Evolutionary conservation across 306 rosid species (phyloP), one percentile per base, ranked within the genome.

Genomic region (Abrus precatorius): DNA sequence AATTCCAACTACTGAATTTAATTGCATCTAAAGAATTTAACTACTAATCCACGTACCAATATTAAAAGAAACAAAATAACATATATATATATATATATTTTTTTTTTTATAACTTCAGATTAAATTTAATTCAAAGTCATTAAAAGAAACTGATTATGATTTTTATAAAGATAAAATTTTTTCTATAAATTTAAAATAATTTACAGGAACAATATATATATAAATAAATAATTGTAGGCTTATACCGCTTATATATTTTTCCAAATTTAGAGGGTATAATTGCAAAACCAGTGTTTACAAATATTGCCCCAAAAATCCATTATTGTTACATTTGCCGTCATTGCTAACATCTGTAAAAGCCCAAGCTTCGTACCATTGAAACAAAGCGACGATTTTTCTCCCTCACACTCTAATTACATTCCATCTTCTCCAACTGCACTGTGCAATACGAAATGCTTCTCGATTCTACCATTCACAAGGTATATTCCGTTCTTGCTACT

Each of bases 341-440:
- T 56, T 47, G 76, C 60, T 55, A 30, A 71, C 67, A 36, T 33
- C 8, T 45, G 77, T 64, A 7, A 70, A 75, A 45, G 6, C 48
- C 40, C 40, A 53, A 9, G 52, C 66, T 52, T 69, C n/a, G 38
- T 47, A 64, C 84, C 83, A 68, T 44, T 79, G 73, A 85, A 67
- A 64, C 69, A 69, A 85, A 67, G 43, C 44, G 77, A 80, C 80
- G 60, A 77, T 60, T 38, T 77, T 6, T 81, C 48, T 69, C 75
- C 62, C 86, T 54, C 80, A 81, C 73, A 20, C 76, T 78, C 78
- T 50, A 81, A 71, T 76, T 57, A 52, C 72, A 75, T 57, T 64
- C 82, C 83, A 48, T 72, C 80, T 45, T 82, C 83, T 43, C 54
- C 14, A 48, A 20, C 49, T 56, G 30, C 87, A 28, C 40, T 32